phyloP scores from a whole-genome alignment of 2,329 filamentous ascomycete species.

The Coleophoma crateriformis region DNA sequence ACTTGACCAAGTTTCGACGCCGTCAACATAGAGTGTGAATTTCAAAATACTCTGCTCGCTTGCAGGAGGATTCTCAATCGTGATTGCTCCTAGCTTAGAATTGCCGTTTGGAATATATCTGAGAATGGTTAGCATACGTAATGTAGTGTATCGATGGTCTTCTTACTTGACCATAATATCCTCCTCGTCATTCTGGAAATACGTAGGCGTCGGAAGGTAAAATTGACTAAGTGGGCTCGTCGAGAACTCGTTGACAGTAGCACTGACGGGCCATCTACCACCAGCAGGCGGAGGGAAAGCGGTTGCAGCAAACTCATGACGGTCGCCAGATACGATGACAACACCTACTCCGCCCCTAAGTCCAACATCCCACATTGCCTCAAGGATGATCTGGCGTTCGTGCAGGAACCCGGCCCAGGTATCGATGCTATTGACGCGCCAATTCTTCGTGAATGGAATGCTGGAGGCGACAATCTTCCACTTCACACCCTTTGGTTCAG shows the following conservation, averaged over 20 bases:
- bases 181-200: conserved; percentile 72
- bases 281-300: conserved; percentile 59
- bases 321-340: conserved; percentile 80
- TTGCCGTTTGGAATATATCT: conserved; percentile 80
- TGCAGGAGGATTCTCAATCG: conserved; percentile 63
- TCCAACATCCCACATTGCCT: conserved; percentile 90
- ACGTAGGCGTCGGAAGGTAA: conserved; percentile 79
- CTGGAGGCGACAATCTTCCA: conserved; percentile 94
- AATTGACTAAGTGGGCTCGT: conserved; percentile 92
- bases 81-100: conserved; percentile 81
- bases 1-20: conserved; percentile 69
- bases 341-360: conserved; percentile 66
- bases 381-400: conserved; percentile 73
- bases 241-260: conserved; percentile 83
- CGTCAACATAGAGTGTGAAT: conserved; percentile 80
- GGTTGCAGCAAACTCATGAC: conserved; percentile 96
- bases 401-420: conserved; percentile 91
- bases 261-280: conserved; percentile 56
- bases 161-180: conserved; percentile 81
- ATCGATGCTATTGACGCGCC: conserved; percentile 80
- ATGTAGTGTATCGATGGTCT: not conserved
- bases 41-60: conserved; percentile 67
- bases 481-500: conserved; percentile 70
- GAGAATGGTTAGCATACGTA: conserved; percentile 13
- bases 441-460: conserved; percentile 96